Percentiles rank a stretch among this genome's conserved stretches.
Conservation (phyloP, 1,284 basidiomycete species). For the Rhodofomes roseus region DNA sequence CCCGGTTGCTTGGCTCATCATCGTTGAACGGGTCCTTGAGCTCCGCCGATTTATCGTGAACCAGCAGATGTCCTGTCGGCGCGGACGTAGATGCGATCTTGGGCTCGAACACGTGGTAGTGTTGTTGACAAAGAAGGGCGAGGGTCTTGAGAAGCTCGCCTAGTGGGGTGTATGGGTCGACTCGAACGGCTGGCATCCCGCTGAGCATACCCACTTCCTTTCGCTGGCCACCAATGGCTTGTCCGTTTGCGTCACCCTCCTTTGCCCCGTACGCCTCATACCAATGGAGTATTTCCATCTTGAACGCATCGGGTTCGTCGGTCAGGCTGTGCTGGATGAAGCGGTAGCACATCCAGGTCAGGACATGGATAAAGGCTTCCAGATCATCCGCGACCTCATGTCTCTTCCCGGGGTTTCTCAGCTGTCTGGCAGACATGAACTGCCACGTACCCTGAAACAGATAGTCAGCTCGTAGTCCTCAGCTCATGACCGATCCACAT, state of each 20-base stretch:
- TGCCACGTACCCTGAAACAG: constrained; percentile 10
- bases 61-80: no score
- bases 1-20: no score
- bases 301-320: neutral
- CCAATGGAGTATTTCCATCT: neutral
- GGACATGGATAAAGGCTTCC: constrained; percentile 9
- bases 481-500: no score
- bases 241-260: no score
- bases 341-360: constrained; percentile 3
- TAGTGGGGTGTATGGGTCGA: neutral
- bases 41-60: no score
- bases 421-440: constrained; percentile 10
- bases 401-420: neutral
- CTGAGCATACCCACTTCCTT: no score
- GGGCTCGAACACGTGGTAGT: neutral
- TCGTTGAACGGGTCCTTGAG: no score
- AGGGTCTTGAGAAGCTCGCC: neutral
- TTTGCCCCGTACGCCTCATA: no score
- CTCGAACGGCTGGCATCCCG: neutral
- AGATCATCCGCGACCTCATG: constrained; percentile 9
- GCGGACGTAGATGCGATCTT: no score
- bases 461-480: neutral
- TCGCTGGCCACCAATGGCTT: neutral
- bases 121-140: neutral
- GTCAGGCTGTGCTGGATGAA: neutral